Evolutionary conservation across 305 asterid species (phyloP), one percentile per base, ranked within the genome.

Genomic region (Fraxinus angustifolia): DNA sequence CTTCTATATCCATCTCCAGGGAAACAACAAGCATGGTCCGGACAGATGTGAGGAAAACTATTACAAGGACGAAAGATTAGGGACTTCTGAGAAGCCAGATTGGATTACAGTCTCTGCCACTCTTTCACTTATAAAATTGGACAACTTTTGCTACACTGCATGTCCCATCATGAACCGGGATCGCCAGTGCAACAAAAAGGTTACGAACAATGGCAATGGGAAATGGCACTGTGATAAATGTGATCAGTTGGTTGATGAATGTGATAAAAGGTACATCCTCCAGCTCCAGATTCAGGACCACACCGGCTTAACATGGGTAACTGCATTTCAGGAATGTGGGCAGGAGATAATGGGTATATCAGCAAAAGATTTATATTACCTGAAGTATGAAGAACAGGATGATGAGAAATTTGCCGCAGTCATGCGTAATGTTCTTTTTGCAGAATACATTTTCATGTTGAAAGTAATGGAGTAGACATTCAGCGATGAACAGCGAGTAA

Each of bases 61-160:
- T 95, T 81, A 86, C 95, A 93, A 95, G 87, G 98, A 92, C 56
- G 97, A 95, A 80, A 89, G 87, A 42, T 79, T 95, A 35, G 99
- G 99, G 77, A 95, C 98, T 79, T 91, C 93, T 8, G 98, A 92
- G 81, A 93, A 93, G 87, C 95, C 99, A 38, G 97, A 95, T 85
- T 95, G 97, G 97, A 93, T 95, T 79, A 88, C 92, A 4, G 87
- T 93, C 8, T 83, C 88, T 83, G 98, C 97, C 84, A 91, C 97
- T 72, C 76, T 90, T 40, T 73, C 87, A n/a, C 92, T 86, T 85
- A 83, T 93, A 11, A 95, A 92, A 87, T 80, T 58, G 31, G 98
- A 92, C 62, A 93, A 86, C 75, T 93, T 93, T 83, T 92, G 91
- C 87, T 95, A 95, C 68, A 84, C 89, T 62, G 73, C 73, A 4